Evolutionary conservation across 83 land plant species (phyloP).

Genomic region (Thuja plicata): DNA sequence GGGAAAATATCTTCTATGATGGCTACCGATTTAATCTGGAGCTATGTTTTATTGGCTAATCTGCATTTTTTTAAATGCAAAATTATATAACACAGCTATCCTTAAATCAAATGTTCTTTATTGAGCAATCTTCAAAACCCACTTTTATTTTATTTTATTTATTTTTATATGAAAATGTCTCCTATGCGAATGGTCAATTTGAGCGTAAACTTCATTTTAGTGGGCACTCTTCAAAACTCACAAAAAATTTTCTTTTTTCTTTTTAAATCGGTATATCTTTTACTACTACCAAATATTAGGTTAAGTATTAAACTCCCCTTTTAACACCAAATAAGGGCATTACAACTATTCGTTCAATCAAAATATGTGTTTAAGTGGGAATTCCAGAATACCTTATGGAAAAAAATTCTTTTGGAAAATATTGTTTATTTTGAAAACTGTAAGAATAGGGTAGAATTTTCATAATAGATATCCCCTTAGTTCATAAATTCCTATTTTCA

Average conservation of each 20-base stretch:
- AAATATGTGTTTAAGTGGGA: neutral
- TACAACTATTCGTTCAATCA: neutral
- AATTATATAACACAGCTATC: too few relatives aligned
- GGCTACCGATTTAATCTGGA: neutral
- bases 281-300: too few relatives aligned
- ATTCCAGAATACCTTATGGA: neutral
- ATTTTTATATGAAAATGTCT: too few relatives aligned
- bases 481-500: too few relatives aligned
- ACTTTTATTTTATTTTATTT: too few relatives aligned
- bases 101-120: too few relatives aligned
- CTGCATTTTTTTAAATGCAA: too few relatives aligned
- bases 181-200: neutral
- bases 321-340: too few relatives aligned
- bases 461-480: neutral
- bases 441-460: neutral
- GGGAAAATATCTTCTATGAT: neutral
- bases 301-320: too few relatives aligned
- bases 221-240: neutral
- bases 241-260: too few relatives aligned
- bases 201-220: neutral
- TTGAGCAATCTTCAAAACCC: neutral
- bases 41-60: neutral
- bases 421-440: neutral
- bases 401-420: neutral
- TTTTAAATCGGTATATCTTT: too few relatives aligned